phyloP scores from a whole-genome alignment of 1,284 basidiomycete genomes.

The Fomitopsis palustris region DNA sequence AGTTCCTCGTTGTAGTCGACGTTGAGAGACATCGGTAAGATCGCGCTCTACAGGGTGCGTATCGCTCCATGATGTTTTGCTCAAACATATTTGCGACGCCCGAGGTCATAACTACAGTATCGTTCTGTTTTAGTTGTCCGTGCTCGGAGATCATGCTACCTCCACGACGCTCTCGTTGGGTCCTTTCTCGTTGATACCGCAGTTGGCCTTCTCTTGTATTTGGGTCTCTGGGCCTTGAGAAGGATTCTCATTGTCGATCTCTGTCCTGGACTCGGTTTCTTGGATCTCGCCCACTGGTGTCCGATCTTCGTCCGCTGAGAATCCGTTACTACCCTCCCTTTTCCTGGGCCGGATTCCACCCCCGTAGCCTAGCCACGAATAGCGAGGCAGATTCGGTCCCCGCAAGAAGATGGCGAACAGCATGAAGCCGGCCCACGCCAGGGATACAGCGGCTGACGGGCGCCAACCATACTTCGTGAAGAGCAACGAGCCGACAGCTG shows the following conservation, averaged over 20 bases:
- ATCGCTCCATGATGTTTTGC: too few relatives aligned
- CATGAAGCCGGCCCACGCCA: conserved; percentile 43
- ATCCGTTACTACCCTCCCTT: neutral
- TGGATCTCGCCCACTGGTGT: neutral
- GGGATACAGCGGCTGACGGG: conserved; percentile 41
- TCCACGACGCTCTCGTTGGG: neutral
- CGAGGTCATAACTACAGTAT: too few relatives aligned
- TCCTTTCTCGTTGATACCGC: neutral
- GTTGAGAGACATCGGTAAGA: too few relatives aligned
- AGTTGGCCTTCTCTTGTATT: neutral
- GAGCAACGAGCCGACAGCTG: conserved; percentile 47
- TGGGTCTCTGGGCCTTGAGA: neutral
- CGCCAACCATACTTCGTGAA: conserved; percentile 52
- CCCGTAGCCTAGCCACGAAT: conserved; percentile 38
- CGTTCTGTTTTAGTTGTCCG: too few relatives aligned
- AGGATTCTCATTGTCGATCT: neutral
- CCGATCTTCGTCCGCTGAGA: neutral
- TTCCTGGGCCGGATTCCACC: conserved; percentile 30
- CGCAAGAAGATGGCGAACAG: conserved; percentile 37
- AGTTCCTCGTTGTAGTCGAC: too few relatives aligned
- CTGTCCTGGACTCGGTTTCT: neutral
- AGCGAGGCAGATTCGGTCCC: conserved; percentile 38
- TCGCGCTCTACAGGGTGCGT: too few relatives aligned
- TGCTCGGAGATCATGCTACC: too few relatives aligned
- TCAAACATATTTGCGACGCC: too few relatives aligned